Evolutionary conservation across 2,329 filamentous ascomycete species (phyloP), one percentile per base, ranked within the genome.

Genomic region (Aureobasidium sp.): DNA sequence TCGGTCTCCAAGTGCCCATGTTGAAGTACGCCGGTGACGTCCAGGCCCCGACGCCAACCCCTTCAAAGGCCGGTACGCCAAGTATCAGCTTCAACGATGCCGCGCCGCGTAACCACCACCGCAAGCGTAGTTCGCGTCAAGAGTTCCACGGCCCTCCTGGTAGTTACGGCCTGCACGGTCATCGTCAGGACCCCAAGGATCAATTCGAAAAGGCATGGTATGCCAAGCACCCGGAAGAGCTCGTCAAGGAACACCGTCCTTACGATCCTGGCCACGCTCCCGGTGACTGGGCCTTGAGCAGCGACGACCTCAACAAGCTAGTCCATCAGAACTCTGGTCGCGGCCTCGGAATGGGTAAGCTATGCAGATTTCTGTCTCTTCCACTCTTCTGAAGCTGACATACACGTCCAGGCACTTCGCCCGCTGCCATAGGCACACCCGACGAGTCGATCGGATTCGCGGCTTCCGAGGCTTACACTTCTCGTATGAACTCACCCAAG

Each of bases 1-100:
- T 97, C 67, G 93, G 93, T 52, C 85, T 90, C 70, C 88, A 92
- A 71, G 93, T 99, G 42, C 94, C 94, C 55, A 94, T 99, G 90
- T 88, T 94, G 72, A 89, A 87, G 59, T 85, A 94, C 72, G 90
- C 94, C 47, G 94, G 94, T 65, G 93, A 97, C 72, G 94, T 97
- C 11, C 94, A 99, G 77, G 94, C 94, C 15, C 94, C 94, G 2
- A 94, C 92, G 2, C 91, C 92, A 15, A 15, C 45, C 1, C 84
- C 86, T 2, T 78, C 71, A 17, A 67, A 74, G 57, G 70, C 73
- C 52, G 77, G 71, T 62, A 65, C 73, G 44, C 68, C 76, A 39
- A 78, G 78, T 42, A 74, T 82, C 69, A 81, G 80, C 37, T 83
- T 79, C 70, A 79, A 80, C 62, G 80, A 84, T 66, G 79, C 78